Evolutionary conservation across 805 yeast species (phyloP), one percentile per base, ranked within the genome.

Genomic region (Ogataea corticis): DNA sequence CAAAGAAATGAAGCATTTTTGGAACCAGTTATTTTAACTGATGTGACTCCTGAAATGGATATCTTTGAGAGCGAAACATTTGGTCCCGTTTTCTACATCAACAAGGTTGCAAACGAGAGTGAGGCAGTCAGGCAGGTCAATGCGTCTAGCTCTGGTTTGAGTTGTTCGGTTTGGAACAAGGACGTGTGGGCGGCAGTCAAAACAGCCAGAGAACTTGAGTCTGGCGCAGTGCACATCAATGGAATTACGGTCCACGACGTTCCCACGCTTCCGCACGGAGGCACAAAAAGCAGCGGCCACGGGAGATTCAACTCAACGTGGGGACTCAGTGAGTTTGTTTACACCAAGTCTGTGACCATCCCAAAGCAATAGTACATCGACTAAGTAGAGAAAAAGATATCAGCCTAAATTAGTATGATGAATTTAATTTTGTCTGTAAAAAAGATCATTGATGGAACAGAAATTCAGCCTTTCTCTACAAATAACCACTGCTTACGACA

Each of bases 271-370:
- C 77, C 78, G 0, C 77, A 73, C 52, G 78, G 78, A 1, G 78
- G 77, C 11, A 60, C 68, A n/a, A 72, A 72, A 45, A 44, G 49
- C 4, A 70, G 75, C 45, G 78, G 78, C 1, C 47, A 43, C 21
- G 78, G 77, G 2, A 56, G 73, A 39, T 72, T 73, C 60, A 72
- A 73, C 48, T 57, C 72, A 13, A 40, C 34, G 5, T 73, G 77
- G 77, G 77, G 77, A 0, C 49, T 72, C 21, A 66, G 66, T 29
- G 73, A 69, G 48, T 73, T 73, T 46, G 42, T 62, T 6, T 64
- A 62, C 43, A 43, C 55, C 9, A 72, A 74, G 52, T 48, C 67
- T 2, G 62, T 73, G 18, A 44, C 47, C 2, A 33, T 44, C 13
- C 37, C 46, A 4, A 42, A 28, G 18, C 13, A 16, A 18, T 33